Conservation (phyloP, 2,329 filamentous ascomycete genomes). For the Cordyceps cateniannulata region DNA sequence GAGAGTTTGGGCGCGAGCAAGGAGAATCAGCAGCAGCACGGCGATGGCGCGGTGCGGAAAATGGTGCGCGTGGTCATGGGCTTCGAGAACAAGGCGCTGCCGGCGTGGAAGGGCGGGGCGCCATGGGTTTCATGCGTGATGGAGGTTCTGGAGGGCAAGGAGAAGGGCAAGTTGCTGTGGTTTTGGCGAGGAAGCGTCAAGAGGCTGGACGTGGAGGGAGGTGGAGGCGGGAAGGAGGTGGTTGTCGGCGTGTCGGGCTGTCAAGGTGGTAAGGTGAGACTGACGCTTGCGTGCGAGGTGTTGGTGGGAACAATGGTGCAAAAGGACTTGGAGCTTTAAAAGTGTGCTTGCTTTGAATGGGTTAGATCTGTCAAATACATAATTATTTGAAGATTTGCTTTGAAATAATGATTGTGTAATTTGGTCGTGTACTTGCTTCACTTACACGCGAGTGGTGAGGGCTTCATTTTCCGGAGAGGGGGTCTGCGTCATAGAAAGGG, state of each 20-base stretch:
- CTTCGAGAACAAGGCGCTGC: slow-evolving; percentile 59
- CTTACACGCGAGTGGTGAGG: background rate
- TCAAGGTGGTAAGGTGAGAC: slow-evolving; percentile 49
- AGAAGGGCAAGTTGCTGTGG: slow-evolving; percentile 48
- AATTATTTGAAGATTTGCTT: background rate
- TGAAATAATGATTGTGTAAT: background rate
- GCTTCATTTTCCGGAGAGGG: background rate
- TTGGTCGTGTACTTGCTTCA: background rate
- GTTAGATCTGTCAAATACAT: background rate
- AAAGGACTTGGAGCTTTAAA: slow-evolving; percentile 16
- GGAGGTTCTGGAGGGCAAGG: slow-evolving; percentile 32
- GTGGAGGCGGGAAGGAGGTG: slow-evolving; percentile 40
- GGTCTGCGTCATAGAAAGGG: no score
- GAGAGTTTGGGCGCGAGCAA: slow-evolving; percentile 8
- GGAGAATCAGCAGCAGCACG: no score
- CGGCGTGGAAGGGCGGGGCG: slow-evolving; percentile 55
- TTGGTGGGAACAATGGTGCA: slow-evolving; percentile 57
- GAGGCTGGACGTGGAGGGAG: slow-evolving; percentile 39
- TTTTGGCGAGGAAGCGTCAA: slow-evolving; percentile 59
- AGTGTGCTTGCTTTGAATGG: background rate
- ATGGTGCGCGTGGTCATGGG: slow-evolving; percentile 60
- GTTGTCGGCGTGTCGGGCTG: slow-evolving; percentile 52
- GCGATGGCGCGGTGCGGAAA: slow-evolving; percentile 15
- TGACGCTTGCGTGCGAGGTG: slow-evolving; percentile 76
- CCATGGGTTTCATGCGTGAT: slow-evolving; percentile 70